These are phyloP conservation scores for Carex arenaria DNA, from an alignment of 202 grass and related monocot species.

Conservation along the genomic window DNA sequence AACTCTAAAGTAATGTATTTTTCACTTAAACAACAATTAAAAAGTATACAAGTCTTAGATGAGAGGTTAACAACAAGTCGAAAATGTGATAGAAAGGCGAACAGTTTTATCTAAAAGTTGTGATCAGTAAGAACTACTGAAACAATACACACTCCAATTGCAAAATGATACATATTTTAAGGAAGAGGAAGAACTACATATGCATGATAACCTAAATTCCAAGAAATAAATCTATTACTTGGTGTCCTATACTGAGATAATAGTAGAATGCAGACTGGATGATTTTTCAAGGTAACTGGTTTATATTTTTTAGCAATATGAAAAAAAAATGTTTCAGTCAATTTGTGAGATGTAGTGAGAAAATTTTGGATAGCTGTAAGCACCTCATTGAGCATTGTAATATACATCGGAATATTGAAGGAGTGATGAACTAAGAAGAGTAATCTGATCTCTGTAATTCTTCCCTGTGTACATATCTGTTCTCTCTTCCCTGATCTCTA, in stretches of 20 bases:
- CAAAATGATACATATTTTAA: not conserved
- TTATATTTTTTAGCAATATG: not conserved
- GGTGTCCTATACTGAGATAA: not conserved
- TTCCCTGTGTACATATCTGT: not conserved
- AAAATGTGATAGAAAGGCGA: not conserved
- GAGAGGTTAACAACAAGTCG: not conserved
- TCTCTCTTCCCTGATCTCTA: not conserved
- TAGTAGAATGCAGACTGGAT: not conserved
- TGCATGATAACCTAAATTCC: not conserved
- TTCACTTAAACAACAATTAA: not conserved
- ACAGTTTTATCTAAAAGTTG: not conserved
- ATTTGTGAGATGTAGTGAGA: not conserved
- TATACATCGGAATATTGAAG: not conserved
- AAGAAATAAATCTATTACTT: not conserved
- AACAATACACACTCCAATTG: not conserved
- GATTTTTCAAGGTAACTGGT: not conserved
- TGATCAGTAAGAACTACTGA: not conserved
- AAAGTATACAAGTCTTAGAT: not conserved
- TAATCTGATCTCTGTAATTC: not conserved
- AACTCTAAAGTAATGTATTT: not conserved
- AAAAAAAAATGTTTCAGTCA: not conserved
- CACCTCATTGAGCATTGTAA: not conserved
- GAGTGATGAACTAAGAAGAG: not conserved
- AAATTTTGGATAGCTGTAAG: not conserved
- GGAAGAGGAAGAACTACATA: not conserved